These are phyloP conservation scores for Rugiboletus extremiorientalis DNA, from an alignment of 1,284 basidiomycete genomes.

Conservation along the genomic window DNA sequence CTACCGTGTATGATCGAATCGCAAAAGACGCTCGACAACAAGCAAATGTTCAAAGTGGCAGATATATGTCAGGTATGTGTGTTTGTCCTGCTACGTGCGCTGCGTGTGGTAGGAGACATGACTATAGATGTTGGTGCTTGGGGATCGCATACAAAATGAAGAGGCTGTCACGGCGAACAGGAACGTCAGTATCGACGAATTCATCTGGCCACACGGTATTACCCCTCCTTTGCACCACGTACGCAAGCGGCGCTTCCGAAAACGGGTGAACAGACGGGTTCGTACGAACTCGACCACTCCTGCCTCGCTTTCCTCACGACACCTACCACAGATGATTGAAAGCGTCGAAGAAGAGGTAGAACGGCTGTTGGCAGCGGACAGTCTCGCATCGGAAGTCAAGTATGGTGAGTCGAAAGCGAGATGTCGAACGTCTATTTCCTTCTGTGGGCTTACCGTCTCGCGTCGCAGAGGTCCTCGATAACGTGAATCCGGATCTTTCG, in stretches of 20 bases:
- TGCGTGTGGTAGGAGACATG: slow-evolving; percentile 4
- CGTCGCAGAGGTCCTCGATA: slow-evolving; percentile 69
- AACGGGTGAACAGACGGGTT: slow-evolving; percentile 82
- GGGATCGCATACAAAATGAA: slow-evolving; percentile 73
- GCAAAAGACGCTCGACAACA: slow-evolving; percentile 95
- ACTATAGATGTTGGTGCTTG: slow-evolving; percentile 83
- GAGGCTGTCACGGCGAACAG: slow-evolving; percentile 55
- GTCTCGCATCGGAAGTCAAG: slow-evolving; percentile 75
- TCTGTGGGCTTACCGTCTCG: neutral
- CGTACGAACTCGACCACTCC: slow-evolving; percentile 22
- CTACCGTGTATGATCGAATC: slow-evolving; percentile 93
- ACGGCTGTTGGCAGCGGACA: slow-evolving; percentile 85
- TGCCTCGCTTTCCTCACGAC: slow-evolving; percentile 1
- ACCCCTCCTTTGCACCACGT: slow-evolving; percentile 93
- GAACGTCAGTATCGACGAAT: slow-evolving; percentile 90
- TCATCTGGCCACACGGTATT: slow-evolving; percentile 96
- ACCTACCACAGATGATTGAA: slow-evolving; percentile 77
- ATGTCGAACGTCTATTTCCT: neutral
- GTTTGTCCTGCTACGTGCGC: neutral
- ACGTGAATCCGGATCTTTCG: slow-evolving; percentile 84
- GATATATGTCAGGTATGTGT: slow-evolving; percentile 91
- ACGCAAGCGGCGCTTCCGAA: slow-evolving; percentile 92
- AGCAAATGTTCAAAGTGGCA: slow-evolving; percentile 97
- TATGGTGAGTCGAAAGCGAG: slow-evolving; percentile 52
- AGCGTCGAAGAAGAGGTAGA: slow-evolving; percentile 98